Conservation (phyloP, 331 rosid genomes). For the Arachis monticola region DNA sequence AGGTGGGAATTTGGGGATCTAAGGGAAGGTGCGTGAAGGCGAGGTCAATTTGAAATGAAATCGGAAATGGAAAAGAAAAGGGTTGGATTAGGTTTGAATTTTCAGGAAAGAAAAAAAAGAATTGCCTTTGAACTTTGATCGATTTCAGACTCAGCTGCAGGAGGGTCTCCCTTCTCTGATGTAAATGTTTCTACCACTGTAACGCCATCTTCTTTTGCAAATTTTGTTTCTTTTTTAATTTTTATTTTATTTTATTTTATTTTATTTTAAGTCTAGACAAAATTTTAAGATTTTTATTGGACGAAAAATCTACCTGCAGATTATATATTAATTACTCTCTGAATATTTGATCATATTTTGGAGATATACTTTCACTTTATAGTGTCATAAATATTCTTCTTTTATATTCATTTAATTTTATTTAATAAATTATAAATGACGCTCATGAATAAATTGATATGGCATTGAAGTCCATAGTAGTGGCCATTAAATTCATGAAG, state of each 20-base stretch:
- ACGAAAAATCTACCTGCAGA: too few relatives aligned
- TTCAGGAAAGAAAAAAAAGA: conserved; percentile 11
- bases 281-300: not conserved
- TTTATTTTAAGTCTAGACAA: too few relatives aligned
- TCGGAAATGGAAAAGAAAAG: not conserved
- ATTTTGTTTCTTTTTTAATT: not conserved
- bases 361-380: too few relatives aligned
- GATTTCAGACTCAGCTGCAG: conserved; percentile 4
- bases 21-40: not conserved
- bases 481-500: too few relatives aligned
- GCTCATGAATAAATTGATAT: too few relatives aligned
- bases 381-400: too few relatives aligned
- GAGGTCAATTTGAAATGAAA: conserved; percentile 28
- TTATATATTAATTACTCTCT: too few relatives aligned
- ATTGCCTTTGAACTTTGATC: not conserved
- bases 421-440: too few relatives aligned
- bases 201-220: not conserved
- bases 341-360: too few relatives aligned
- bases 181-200: conserved; percentile 14
- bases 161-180: not conserved
- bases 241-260: too few relatives aligned
- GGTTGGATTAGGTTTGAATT: conserved; percentile 49
- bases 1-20: conserved; percentile 47
- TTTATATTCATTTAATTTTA: too few relatives aligned
- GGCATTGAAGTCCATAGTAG: too few relatives aligned